phyloP scores from a whole-genome alignment of 2,329 filamentous ascomycete species.

The Diplodia mutila region DNA sequence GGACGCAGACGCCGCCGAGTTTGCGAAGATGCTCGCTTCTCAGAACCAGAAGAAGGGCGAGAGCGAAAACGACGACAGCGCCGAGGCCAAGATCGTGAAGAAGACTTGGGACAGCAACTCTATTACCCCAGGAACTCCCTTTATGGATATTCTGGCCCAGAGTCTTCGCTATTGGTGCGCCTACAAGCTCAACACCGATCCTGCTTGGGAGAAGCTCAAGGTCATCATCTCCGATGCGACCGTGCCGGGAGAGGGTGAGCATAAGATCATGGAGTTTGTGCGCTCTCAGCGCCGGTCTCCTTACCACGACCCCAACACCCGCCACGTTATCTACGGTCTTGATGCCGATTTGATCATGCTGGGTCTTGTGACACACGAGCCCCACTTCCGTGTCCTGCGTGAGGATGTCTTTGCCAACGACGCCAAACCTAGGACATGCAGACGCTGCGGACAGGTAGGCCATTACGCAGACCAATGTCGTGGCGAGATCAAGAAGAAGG shows the following conservation, averaged over 20 bases:
- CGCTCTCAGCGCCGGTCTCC: constrained; percentile 89
- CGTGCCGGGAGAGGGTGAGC: constrained; percentile 95
- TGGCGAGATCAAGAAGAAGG: constrained; percentile 76
- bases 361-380: constrained; percentile 94
- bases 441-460: constrained; percentile 87
- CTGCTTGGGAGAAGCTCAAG: constrained; percentile 88
- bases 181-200: constrained; percentile 97
- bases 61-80: constrained; percentile 65
- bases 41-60: constrained; percentile 54
- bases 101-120: constrained; percentile 90
- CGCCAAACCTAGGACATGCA: constrained; percentile 80
- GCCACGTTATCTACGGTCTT: constrained; percentile 96
- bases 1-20: constrained; percentile 85
- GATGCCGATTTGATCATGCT: constrained; percentile 99
- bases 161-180: constrained; percentile 95
- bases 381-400: constrained; percentile 91
- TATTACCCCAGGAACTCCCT: constrained; percentile 95
- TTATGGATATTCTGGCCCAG: constrained; percentile 93
- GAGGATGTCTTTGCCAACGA: constrained; percentile 97
- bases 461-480: constrained; percentile 87
- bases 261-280: constrained; percentile 99
- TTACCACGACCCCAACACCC: constrained; percentile 93
- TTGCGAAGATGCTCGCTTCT: constrained; percentile 76
- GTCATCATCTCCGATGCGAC: constrained; percentile 98
- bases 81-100: constrained; percentile 66